These are phyloP conservation scores for Fraxinus latifolia DNA, from an alignment of 305 asterid genomes.

Conservation along the genomic window DNA sequence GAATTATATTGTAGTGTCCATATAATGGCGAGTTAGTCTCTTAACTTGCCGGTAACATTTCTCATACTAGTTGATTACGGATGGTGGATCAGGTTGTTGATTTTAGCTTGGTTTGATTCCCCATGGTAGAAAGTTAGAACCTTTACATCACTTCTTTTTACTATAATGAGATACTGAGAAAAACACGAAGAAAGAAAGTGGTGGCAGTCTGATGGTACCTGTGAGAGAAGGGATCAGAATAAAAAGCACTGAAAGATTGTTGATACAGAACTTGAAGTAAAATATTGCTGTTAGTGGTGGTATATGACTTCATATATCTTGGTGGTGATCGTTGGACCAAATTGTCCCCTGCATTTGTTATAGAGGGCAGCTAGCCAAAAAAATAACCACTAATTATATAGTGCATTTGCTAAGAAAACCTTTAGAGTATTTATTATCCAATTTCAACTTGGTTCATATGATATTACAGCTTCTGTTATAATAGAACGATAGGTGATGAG, in stretches of 20 bases:
- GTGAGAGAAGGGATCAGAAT: background rate
- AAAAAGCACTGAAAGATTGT: background rate
- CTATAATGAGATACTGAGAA: background rate
- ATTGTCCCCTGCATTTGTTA: background rate
- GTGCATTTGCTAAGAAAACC: background rate
- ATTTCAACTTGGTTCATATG: background rate
- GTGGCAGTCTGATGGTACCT: background rate
- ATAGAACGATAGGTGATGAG: background rate
- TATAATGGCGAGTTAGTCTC: background rate
- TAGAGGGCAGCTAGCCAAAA: background rate
- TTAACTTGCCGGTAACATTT: background rate
- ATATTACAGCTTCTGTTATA: background rate
- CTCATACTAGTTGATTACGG: background rate
- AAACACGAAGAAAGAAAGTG: background rate
- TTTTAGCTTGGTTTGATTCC: background rate
- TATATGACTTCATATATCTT: background rate
- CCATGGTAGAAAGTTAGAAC: background rate
- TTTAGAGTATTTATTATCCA: background rate
- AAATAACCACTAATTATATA: background rate
- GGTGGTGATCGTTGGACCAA: background rate
- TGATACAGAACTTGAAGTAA: background rate
- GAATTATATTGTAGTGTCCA: conserved; percentile 2
- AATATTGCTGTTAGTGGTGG: background rate
- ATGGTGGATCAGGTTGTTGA: background rate
- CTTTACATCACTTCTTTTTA: background rate